phyloP scores from a whole-genome alignment of 2,329 filamentous ascomycete genomes.

The Aspergillus fumigatus region DNA sequence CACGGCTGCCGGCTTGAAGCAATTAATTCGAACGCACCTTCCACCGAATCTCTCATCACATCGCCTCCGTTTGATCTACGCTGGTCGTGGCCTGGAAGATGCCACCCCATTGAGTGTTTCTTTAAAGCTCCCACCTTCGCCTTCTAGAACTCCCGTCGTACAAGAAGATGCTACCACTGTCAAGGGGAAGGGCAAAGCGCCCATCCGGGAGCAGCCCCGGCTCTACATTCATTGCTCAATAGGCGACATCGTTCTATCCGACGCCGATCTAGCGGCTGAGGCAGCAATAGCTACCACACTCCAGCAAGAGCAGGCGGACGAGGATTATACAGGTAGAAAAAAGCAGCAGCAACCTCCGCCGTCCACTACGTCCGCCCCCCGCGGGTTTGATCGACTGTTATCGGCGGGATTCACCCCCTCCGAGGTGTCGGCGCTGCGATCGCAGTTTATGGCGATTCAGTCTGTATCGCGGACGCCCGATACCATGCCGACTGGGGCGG shows the following conservation, averaged over 20 bases:
- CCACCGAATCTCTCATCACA: constrained; percentile 57
- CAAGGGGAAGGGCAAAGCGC: constrained; percentile 47
- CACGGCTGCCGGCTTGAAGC: constrained; percentile 74
- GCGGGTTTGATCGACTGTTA: constrained; percentile 85
- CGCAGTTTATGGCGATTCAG: constrained; percentile 85
- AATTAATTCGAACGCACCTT: constrained; percentile 70
- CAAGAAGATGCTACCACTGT: constrained; percentile 15
- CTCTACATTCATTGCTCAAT: constrained; percentile 94
- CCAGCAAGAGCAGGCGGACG: constrained; percentile 14
- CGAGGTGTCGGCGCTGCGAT: constrained; percentile 78
- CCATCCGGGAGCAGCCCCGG: constrained; percentile 51
- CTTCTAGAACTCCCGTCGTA: constrained; percentile 39
- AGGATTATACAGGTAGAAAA: constrained; percentile 4
- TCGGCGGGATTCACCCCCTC: constrained; percentile 73
- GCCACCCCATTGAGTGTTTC: constrained; percentile 62
- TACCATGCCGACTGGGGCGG: constrained; percentile 75
- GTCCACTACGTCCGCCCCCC: constrained; percentile 55
- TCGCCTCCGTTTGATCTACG: constrained; percentile 82
- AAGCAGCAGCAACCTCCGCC: constrained; percentile 15
- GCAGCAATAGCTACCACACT: constrained; percentile 36
- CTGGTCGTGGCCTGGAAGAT: constrained; percentile 81
- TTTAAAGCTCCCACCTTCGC: constrained; percentile 59
- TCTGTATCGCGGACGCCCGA: constrained; percentile 79
- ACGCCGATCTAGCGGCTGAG: constrained; percentile 66
- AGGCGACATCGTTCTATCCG: constrained; percentile 65